phyloP scores from a whole-genome alignment of 805 yeast species.

The Wickerhamomyces subpelliculosus region DNA sequence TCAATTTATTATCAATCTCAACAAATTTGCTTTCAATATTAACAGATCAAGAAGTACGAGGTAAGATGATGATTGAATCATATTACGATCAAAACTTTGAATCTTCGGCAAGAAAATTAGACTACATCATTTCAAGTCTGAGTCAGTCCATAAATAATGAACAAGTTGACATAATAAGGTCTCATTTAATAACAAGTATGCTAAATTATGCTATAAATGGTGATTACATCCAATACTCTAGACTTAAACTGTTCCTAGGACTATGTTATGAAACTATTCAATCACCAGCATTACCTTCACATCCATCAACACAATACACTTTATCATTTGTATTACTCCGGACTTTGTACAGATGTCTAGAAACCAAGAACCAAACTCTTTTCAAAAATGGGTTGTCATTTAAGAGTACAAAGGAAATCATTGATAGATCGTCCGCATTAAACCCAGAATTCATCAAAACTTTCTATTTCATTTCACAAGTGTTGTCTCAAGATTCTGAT shows the following conservation, averaged over 20 bases:
- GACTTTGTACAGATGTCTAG: neutral
- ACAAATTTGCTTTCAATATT: constrained; percentile 16
- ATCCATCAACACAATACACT: neutral
- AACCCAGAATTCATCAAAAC: neutral
- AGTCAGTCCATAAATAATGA: constrained; percentile 1
- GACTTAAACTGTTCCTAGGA: constrained; percentile 9
- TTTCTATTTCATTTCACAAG: neutral
- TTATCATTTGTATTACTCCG: neutral
- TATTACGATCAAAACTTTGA: constrained; percentile 19
- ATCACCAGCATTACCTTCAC: constrained; percentile 1
- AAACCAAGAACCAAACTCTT: neutral
- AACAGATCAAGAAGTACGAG: constrained; percentile 15
- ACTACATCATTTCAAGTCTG: constrained; percentile 9
- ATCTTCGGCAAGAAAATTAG: constrained; percentile 17
- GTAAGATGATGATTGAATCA: constrained; percentile 13
- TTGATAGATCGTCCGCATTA: neutral
- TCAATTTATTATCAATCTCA: constrained; percentile 10
- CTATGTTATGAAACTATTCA: constrained; percentile 5
- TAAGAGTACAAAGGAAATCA: neutral
- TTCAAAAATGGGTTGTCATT: neutral
- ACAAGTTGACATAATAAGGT: constrained; percentile 12
- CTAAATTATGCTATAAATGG: constrained; percentile 11
- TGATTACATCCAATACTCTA: constrained; percentile 8
- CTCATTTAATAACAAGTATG: constrained; percentile 14
- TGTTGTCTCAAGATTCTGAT: neutral